A percentile compares a stretch with the other conserved stretches of the same genome.
phyloP scores from a whole-genome alignment of 768 basidiomycete species.

The Mycena kentingensis region DNA sequence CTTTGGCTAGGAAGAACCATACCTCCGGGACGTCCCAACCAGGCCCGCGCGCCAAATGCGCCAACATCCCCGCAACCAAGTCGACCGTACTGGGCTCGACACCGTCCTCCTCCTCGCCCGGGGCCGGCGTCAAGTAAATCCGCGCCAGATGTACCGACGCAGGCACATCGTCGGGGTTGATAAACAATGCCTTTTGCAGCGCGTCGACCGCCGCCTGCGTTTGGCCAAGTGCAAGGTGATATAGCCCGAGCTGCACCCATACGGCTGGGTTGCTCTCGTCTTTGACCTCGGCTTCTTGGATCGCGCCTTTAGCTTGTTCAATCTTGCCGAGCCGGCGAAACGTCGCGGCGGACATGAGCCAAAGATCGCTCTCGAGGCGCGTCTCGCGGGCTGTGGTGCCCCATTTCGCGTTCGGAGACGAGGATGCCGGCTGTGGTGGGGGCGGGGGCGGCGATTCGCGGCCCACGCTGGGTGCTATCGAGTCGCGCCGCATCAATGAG shows the following conservation, averaged over 20 bases:
- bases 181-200: slow-evolving; percentile 87
- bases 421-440: slow-evolving; percentile 42
- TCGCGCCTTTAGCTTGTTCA: slow-evolving; percentile 87
- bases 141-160: slow-evolving; percentile 79
- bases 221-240: slow-evolving; percentile 62
- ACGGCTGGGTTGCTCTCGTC: slow-evolving; percentile 87
- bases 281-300: slow-evolving; percentile 91
- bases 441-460: slow-evolving; percentile 47
- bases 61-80: slow-evolving; percentile 79
- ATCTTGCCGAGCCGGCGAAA: slow-evolving; percentile 88
- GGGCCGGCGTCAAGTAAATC: slow-evolving; percentile 57
- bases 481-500: slow-evolving; percentile 45
- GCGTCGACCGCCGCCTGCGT: slow-evolving; percentile 68
- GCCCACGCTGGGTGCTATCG: slow-evolving; percentile 36
- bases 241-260: slow-evolving; percentile 75
- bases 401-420: slow-evolving; percentile 36
- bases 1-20: slow-evolving; percentile 90
- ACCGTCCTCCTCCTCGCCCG: slow-evolving; percentile 19
- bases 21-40: slow-evolving; percentile 95
- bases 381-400: slow-evolving; percentile 58
- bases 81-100: slow-evolving; percentile 56
- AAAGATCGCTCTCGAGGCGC: slow-evolving; percentile 78
- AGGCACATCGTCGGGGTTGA: slow-evolving; percentile 75
- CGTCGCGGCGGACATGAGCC: slow-evolving; percentile 93
- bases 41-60: slow-evolving; percentile 70